A percentile compares a stretch with the other conserved stretches of the same genome.
phyloP scores from a whole-genome alignment of 345 rosid genomes.

The Kandelia obovata region DNA sequence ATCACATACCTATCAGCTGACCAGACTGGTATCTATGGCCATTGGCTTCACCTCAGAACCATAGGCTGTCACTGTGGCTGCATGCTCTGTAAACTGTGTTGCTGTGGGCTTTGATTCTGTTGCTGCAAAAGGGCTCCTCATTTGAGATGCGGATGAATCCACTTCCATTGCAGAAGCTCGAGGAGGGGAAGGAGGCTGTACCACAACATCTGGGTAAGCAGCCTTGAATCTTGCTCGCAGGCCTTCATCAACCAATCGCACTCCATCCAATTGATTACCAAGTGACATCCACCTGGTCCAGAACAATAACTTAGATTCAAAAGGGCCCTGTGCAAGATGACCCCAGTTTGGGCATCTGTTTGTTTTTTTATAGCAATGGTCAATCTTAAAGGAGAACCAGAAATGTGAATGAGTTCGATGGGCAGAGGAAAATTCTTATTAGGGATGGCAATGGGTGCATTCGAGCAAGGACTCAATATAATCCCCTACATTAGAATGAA shows the following conservation, averaged over 20 bases:
- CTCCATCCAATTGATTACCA: slow-evolving; percentile 90
- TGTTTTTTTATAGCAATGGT: background rate
- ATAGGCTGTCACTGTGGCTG: slow-evolving; percentile 33
- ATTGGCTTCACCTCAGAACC: slow-evolving; percentile 40
- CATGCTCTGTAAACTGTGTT: slow-evolving; percentile 24
- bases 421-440: no score
- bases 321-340: background rate
- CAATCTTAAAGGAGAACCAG: background rate
- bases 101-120: slow-evolving; percentile 36
- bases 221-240: slow-evolving; percentile 92
- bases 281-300: slow-evolving; percentile 82
- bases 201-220: slow-evolving; percentile 77
- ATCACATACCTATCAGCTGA: slow-evolving; percentile 17
- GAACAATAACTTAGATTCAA: background rate
- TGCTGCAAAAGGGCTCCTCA: slow-evolving; percentile 44
- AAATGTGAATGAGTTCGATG: background rate
- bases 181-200: slow-evolving; percentile 88
- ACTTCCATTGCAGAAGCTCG: slow-evolving; percentile 75
- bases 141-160: slow-evolving; percentile 41
- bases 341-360: background rate
- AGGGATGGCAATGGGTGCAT: no score
- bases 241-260: slow-evolving; percentile 85
- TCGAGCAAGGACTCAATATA: no score
- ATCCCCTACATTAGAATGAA: no score
- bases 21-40: slow-evolving; percentile 45